Percentiles rank a stretch among this genome's conserved stretches.
phyloP scores from a whole-genome alignment of 75 land plant species.

The Picea glauca region DNA sequence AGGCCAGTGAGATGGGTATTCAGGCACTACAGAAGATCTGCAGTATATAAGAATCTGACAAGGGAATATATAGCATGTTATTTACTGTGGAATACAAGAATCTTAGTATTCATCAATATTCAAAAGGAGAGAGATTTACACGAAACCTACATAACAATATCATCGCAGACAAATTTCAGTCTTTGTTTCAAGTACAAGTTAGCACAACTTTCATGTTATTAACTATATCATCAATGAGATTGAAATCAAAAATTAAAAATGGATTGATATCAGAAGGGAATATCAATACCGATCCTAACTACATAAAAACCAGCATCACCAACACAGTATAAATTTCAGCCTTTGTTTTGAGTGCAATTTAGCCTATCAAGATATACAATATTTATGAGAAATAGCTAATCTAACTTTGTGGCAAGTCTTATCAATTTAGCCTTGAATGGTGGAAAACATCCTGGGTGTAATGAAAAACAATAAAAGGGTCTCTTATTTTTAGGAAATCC shows the following conservation, averaged over 20 bases:
- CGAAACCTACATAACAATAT: conserved; percentile 3
- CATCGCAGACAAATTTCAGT: conserved; percentile 1
- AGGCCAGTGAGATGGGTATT: conserved; percentile 41
- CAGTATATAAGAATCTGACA: conserved; percentile 82
- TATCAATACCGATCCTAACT: not conserved
- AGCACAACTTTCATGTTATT: not conserved
- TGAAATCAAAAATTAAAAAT: too few species aligned
- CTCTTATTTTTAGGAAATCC: too few species aligned
- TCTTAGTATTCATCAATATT: not conserved
- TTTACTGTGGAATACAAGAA: not conserved
- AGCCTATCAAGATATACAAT: too few species aligned
- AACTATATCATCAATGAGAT: not conserved
- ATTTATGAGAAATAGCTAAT: too few species aligned
- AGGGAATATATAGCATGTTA: conserved; percentile 1
- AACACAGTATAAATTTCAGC: not conserved
- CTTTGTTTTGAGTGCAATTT: not conserved
- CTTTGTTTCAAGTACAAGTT: not conserved
- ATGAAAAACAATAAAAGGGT: too few species aligned
- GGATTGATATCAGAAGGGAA: not conserved
- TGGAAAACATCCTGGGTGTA: too few species aligned
- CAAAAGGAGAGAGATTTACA: conserved; percentile 3
- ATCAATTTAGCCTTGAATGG: too few species aligned
- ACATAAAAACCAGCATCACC: not conserved
- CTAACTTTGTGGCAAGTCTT: too few species aligned
- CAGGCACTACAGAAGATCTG: conserved; percentile 64